Evolutionary conservation across 2,329 filamentous ascomycete species (phyloP).

Genomic region (Aspergillus sp.): DNA sequence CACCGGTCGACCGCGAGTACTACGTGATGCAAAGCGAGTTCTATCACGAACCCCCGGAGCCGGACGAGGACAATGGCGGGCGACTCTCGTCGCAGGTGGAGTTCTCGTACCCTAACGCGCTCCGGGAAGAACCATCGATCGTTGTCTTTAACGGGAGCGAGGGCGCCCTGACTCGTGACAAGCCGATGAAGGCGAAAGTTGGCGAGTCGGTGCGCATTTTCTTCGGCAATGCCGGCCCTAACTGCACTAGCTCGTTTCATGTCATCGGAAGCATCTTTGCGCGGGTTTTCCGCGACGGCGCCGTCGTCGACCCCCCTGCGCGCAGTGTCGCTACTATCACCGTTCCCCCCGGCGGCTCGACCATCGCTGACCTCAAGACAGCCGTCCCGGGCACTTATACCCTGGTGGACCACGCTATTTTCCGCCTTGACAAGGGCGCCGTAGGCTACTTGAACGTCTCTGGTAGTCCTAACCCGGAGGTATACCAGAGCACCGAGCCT

Average conservation of each 20-base stretch:
- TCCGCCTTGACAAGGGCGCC: conserved; percentile 25
- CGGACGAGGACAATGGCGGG: conserved; percentile 21
- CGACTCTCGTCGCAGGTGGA: conserved; percentile 20
- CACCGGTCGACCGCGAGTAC: conserved; percentile 25
- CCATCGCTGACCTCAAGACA: conserved; percentile 25
- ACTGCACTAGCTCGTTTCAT: conserved; percentile 26
- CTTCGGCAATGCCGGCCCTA: conserved; percentile 28
- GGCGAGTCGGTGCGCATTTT: conserved; percentile 26
- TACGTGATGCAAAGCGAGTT: conserved; percentile 32
- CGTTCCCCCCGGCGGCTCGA: conserved; percentile 19
- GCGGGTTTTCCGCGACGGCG: conserved; percentile 22
- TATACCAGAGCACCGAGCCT: conserved; percentile 17
- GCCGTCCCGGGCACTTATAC: conserved; percentile 25
- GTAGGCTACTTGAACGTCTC: conserved; percentile 28
- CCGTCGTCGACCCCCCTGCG: conserved; percentile 21
- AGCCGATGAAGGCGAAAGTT: conserved; percentile 20
- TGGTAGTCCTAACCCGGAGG: conserved; percentile 17
- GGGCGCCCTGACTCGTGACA: conserved; percentile 20
- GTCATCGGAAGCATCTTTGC: conserved; percentile 22
- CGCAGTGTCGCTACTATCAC: conserved; percentile 16
- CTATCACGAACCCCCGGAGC: conserved; percentile 28
- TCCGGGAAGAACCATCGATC: conserved; percentile 23
- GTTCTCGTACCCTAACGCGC: conserved; percentile 25
- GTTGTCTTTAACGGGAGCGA: conserved; percentile 28
- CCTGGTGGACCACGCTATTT: conserved; percentile 27